Percentiles rank a stretch among this genome's conserved stretches.
These are phyloP conservation scores for Chrysoporthe deuterocubensis DNA, from an alignment of 2,329 filamentous ascomycete genomes.

Conservation along the genomic window DNA sequence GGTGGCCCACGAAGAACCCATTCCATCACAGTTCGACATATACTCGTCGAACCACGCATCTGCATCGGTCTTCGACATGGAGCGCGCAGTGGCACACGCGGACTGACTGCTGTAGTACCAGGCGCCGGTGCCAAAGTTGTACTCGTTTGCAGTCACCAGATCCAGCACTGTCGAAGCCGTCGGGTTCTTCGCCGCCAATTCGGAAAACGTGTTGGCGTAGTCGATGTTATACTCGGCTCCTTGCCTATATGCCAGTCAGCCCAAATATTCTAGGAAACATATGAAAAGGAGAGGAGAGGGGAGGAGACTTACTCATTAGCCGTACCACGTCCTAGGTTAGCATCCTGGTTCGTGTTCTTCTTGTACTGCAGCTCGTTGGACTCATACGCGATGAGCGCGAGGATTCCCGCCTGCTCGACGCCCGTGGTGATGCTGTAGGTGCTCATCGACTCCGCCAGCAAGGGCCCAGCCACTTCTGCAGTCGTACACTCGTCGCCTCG, in stretches of 20 bases:
- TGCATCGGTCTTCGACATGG: conserved; percentile 35
- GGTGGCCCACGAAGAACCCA: conserved; percentile 29
- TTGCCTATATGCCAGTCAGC: conserved; percentile 22
- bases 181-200: conserved; percentile 37
- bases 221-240: conserved; percentile 47
- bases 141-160: conserved; percentile 51
- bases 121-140: conserved; percentile 57
- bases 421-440: conserved; percentile 58
- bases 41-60: conserved; percentile 49
- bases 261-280: neutral
- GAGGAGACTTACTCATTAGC: conserved; percentile 37
- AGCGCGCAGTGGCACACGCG: conserved; percentile 37
- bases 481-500: conserved; percentile 65
- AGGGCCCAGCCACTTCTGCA: conserved; percentile 62
- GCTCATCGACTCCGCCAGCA: conserved; percentile 59
- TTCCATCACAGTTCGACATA: conserved; percentile 51
- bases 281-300: neutral
- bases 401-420: conserved; percentile 69
- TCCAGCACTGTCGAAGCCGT: conserved; percentile 46
- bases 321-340: conserved; percentile 63
- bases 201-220: conserved; percentile 52
- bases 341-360: conserved; percentile 59
- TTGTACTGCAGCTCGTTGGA: conserved; percentile 72
- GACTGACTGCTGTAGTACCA: conserved; percentile 58
- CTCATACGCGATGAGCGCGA: conserved; percentile 75